Evolutionary conservation across 1,284 basidiomycete species (phyloP), one percentile per base, ranked within the genome.

Genomic region (Ustilago lituana): DNA sequence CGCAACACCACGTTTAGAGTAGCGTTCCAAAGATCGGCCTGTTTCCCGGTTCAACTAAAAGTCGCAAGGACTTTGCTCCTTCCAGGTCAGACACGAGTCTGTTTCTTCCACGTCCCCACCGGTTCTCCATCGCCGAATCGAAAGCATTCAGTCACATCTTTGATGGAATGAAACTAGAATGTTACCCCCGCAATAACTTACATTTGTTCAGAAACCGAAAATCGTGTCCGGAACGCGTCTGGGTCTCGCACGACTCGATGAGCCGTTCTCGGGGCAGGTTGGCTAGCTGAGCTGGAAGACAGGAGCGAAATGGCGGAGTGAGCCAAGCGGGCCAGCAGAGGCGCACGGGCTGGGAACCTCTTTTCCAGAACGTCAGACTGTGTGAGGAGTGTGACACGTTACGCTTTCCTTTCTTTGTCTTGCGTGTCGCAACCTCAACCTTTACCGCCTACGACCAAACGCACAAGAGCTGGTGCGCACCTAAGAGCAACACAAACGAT

Each of bases 301-400:
- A 50, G 36, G 47, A 49, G 49, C 31, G 20, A 17, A 20, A n/a
- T n/a, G n/a, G 22, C 24, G 15, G 29, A 27, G 35, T 17, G 23
- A n/a, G 31, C 22, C 22, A 22, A 49, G 17, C 29, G 32, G 36
- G 36, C 48, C n/a, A n/a, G n/a, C n/a, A n/a, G n/a, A n/a, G 43
- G 39, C 46, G 51, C 58, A 61, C 51, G 58, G 58, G 49, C 44
- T 26, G 32, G 23, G 17, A 41, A 24, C 9, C 39, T 11, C 24
- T 41, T 41, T 41, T 23, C 23, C 12, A 41, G 24, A 9, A 5
- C 23, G 11, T 17, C 12, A 19, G 11, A n/a, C 17, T 31, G 15
- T n/a, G n/a, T n/a, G n/a, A n/a, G n/a, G n/a, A n/a, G 27, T 29
- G 47, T 39, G 36, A 19, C 38, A 50, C 48, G 47, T 49, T 49